Evolutionary conservation across 768 basidiomycete species (phyloP).

Genomic region (Butyriboletus loyo): DNA sequence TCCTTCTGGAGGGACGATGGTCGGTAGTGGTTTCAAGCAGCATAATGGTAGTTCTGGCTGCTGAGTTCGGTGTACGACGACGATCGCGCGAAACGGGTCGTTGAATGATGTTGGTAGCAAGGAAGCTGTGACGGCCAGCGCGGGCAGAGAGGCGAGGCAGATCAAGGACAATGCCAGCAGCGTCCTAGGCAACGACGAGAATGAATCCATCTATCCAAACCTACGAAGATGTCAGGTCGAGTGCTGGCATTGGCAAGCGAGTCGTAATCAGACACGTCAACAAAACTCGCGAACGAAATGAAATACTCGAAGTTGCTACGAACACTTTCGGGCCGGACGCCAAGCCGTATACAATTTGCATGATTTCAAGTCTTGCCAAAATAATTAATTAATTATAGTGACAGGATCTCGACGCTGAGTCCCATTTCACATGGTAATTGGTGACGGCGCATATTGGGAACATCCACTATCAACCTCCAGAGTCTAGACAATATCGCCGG

Average conservation of each 20-base stretch:
- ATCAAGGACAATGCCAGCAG: conserved; percentile 35
- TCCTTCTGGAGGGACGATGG: conserved; percentile 38
- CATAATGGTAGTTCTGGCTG: conserved; percentile 60
- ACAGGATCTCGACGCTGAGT: too few species aligned
- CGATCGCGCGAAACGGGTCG: conserved; percentile 61
- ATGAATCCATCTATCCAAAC: conserved; percentile 4
- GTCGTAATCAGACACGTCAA: conserved; percentile 7
- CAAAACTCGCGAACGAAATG: too few species aligned
- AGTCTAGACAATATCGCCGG: too few species aligned
- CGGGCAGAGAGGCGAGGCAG: conserved; percentile 32
- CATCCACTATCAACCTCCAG: too few species aligned
- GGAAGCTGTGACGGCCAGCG: conserved; percentile 26
- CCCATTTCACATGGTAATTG: too few species aligned
- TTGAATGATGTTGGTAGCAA: conserved; percentile 40
- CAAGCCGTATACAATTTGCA: too few species aligned
- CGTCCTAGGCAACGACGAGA: conserved; percentile 10
- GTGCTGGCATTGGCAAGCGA: conserved; percentile 8
- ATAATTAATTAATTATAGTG: too few species aligned
- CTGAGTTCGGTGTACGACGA: conserved; percentile 41
- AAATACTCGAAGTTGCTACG: too few species aligned
- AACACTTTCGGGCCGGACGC: too few species aligned
- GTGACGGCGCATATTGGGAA: too few species aligned
- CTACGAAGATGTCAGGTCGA: neutral
- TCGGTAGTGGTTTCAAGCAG: conserved; percentile 55
- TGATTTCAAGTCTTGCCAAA: too few species aligned